These are phyloP conservation scores for Crepidotus variabilis DNA, from an alignment of 768 basidiomycete species.

Conservation along the genomic window DNA sequence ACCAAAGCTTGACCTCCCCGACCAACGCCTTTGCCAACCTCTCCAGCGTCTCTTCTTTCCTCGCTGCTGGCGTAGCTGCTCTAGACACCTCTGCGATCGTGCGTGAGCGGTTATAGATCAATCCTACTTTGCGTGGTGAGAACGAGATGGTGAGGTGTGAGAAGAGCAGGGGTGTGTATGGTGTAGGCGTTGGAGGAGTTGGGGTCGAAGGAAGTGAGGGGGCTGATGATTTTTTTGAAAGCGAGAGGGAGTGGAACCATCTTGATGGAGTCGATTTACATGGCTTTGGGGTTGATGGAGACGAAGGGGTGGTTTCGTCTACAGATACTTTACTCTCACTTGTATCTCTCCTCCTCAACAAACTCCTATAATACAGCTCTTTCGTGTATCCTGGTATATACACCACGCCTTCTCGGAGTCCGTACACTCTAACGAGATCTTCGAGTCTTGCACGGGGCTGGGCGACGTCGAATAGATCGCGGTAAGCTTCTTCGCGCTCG, in stretches of 20 bases:
- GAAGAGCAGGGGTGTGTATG: slow-evolving; percentile 27
- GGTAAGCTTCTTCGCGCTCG: slow-evolving; percentile 71
- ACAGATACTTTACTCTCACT: slow-evolving; percentile 4
- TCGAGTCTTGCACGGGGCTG: slow-evolving; percentile 77
- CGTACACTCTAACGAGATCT: slow-evolving; percentile 57
- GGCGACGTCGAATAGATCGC: slow-evolving; percentile 72
- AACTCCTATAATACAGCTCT: neutral
- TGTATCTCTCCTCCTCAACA: neutral
- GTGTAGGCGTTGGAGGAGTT: slow-evolving; percentile 8
- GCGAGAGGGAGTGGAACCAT: slow-evolving; percentile 6
- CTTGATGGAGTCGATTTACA: slow-evolving; percentile 8
- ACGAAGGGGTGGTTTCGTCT: neutral
- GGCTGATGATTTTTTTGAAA: slow-evolving; percentile 4
- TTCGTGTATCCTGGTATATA: slow-evolving; percentile 17
- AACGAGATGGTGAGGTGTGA: slow-evolving; percentile 35
- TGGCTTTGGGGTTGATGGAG: slow-evolving; percentile 2
- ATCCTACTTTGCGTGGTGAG: slow-evolving; percentile 36
- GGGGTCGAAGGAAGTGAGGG: slow-evolving; percentile 10
- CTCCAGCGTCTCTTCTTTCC: slow-evolving; percentile 55
- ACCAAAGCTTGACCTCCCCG: slow-evolving; percentile 40
- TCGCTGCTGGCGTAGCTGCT: slow-evolving; percentile 4
- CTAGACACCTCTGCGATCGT: slow-evolving; percentile 54
- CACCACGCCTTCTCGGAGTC: slow-evolving; percentile 37
- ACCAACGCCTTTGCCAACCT: slow-evolving; percentile 49
- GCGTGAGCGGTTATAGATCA: slow-evolving; percentile 37